Conservation (phyloP, 441 rosid species). For the Jatropha podagrica region DNA sequence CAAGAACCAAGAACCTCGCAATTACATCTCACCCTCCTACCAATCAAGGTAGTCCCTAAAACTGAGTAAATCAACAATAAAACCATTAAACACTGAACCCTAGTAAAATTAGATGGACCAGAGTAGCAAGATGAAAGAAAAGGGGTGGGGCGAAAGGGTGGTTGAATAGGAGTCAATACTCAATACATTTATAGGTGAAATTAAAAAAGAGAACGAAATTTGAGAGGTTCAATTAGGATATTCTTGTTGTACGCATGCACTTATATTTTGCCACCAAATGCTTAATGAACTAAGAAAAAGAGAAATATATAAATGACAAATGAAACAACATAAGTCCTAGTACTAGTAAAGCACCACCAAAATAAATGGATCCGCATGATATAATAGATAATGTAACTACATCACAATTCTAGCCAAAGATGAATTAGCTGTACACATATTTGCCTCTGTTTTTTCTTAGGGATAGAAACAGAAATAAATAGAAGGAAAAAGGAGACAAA, state of each 20-base stretch:
- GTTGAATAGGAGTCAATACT: not conserved
- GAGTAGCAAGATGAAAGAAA: too few relatives aligned
- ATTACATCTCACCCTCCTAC: not conserved
- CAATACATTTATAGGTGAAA: constrained; percentile 1
- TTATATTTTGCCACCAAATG: too few relatives aligned
- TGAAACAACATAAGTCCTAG: not conserved
- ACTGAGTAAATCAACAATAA: not conserved
- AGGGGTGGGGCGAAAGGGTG: not conserved
- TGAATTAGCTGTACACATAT: not conserved
- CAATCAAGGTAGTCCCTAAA: not conserved
- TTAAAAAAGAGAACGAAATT: not conserved
- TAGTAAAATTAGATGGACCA: too few relatives aligned
- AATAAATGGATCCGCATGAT: not conserved
- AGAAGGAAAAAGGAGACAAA: not conserved
- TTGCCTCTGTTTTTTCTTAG: not conserved
- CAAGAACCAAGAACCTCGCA: not conserved
- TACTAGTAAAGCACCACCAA: not conserved
- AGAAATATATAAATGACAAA: not conserved
- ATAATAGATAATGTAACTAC: too few relatives aligned
- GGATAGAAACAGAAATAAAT: too few relatives aligned
- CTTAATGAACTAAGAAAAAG: not conserved
- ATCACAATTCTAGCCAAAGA: not conserved
- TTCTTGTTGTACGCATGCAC: not conserved
- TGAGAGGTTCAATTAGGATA: not conserved
- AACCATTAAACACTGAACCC: not conserved